Evolutionary conservation across 2,329 filamentous ascomycete genomes (phyloP).

Genomic region (Ramularia collo-cygni): DNA sequence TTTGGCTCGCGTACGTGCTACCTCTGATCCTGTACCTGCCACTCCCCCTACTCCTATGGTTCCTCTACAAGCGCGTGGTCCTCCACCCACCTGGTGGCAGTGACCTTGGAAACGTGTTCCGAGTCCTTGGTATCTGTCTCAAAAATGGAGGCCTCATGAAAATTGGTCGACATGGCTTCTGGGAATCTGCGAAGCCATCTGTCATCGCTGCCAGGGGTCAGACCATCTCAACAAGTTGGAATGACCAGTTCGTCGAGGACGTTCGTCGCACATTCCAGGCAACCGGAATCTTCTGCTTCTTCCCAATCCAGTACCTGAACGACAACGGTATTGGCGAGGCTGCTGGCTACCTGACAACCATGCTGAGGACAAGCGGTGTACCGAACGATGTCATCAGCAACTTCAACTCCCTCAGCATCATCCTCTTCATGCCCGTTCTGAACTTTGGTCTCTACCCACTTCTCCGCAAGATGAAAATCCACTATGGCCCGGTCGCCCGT

Average conservation of each 20-base stretch:
- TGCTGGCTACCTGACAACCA: constrained; percentile 21
- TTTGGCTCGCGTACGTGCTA: constrained; percentile 57
- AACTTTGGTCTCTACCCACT: constrained; percentile 40
- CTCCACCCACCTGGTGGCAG: constrained; percentile 21
- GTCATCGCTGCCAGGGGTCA: constrained; percentile 21
- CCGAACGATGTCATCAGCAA: constrained; percentile 44
- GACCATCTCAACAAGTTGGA: constrained; percentile 42
- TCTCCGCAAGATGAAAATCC: constrained; percentile 34
- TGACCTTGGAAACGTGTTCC: constrained; percentile 21
- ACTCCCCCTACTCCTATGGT: constrained; percentile 22
- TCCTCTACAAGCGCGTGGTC: constrained; percentile 24
- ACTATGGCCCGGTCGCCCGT: constrained; percentile 44
- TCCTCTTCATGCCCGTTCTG: constrained; percentile 37
- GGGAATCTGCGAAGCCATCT: constrained; percentile 24
- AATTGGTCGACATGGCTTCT: constrained; percentile 20
- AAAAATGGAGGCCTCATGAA: constrained; percentile 11
- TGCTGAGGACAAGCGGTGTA: constrained; percentile 29
- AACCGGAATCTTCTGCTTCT: constrained; percentile 54
- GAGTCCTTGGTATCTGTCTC: constrained; percentile 17
- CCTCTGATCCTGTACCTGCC: constrained; percentile 57
- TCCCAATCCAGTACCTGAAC: constrained; percentile 37
- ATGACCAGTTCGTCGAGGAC: constrained; percentile 64
- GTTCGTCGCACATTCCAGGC: constrained; percentile 49
- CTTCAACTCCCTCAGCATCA: constrained; percentile 40
- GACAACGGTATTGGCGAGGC: constrained; percentile 28